Base-by-base conservation (phyloP, 495 filamentous ascomycete genomes). In the Tetracladium marchalianum region DNA sequence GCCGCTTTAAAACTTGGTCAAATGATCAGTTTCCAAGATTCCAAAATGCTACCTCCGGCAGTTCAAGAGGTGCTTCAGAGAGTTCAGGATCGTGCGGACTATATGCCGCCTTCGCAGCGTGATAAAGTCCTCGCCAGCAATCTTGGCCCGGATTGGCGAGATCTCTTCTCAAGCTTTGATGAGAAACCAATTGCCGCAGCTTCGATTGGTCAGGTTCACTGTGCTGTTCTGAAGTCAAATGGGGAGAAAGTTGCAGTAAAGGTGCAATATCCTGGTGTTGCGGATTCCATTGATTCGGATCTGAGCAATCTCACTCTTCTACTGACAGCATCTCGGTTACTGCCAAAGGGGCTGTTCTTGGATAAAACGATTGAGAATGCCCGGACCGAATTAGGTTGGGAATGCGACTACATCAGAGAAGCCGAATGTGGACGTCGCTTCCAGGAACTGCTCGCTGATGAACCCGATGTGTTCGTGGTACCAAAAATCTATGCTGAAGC, bases 311-410 rank as follows among this genome's bases (percentile, higher is more conserved):
- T 98, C 27, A 84, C 85, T 9, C 72, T 98, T 46, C 78, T 98
- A 5, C 78, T 98, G 6, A 90, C 85, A 8, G 92, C 92, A 22
- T 92, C 89, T 11, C 78, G 82, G 27, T 73, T 98, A 27, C 71
- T 98, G 13, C 93, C 92, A 0, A 90, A 86, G 54, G 92, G 92
- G 4, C 71, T 98, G 2, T 98, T 86, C 60, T 81, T 98, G 7
- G 83, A 98, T 64, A 95, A 93, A 58, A 98, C 93, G 5, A 98
- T 98, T 59, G 89, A 85, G 39, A 98, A 98, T 60, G 90, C 90
- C n/a, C 80, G 92, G 7, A 79, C 72, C 2, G 92, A 98, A 62
- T 74, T 98, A 4, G 90, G 71, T 8, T 98, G 92, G 92, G 92
- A 98, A 69, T 97, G 92, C 61, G 90, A 98, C 66, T 98, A 98